Evolutionary conservation across 257 asterid species (phyloP), one percentile per base, ranked within the genome.

Genomic region (Solanum appendiculatum): DNA sequence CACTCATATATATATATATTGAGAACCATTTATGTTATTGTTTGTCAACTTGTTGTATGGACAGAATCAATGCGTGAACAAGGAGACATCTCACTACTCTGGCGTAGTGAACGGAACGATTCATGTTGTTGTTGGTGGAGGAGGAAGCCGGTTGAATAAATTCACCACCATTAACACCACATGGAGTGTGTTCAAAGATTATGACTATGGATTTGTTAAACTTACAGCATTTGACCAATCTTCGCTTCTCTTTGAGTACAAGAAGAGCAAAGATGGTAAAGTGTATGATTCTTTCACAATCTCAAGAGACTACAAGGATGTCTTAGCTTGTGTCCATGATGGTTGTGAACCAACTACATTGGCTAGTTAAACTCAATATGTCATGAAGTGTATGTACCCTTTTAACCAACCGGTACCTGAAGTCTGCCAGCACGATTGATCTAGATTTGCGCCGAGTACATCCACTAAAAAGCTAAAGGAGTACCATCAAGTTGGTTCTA

Each of bases 31-130:
- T 8, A 16, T 20, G 3, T 31, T 70, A 15, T 69, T 29, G 40
- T 69, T 60, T 69, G 40, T 11, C 34, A 39, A 86, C 42, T 1
- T 90, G 83, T 33, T 8, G 44, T 33, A 70, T 70, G 78, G 1
- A 34, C 93, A 94, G 96, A 91, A 92, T 69, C 85, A 89, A 85
- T 93, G 98, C 66, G 94, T 92, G 87, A 93, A 87, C 83, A 46
- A 88, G 2, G 95, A 92, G 84, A n/a, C n/a, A n/a, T n/a, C n/a
- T n/a, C n/a, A n/a, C n/a, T n/a, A n/a, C n/a, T n/a, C n/a, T n/a
- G n/a, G n/a, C n/a, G n/a, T n/a, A n/a, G n/a, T n/a, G n/a, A n/a
- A n/a, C n/a, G n/a, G n/a, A n/a, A n/a, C n/a, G n/a, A n/a, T n/a
- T n/a, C n/a, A n/a, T n/a, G n/a, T n/a, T n/a, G n/a, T n/a, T n/a